Evolutionary conservation across 169 alveolate species (phyloP).

Genomic region (Neospora caninum): DNA sequence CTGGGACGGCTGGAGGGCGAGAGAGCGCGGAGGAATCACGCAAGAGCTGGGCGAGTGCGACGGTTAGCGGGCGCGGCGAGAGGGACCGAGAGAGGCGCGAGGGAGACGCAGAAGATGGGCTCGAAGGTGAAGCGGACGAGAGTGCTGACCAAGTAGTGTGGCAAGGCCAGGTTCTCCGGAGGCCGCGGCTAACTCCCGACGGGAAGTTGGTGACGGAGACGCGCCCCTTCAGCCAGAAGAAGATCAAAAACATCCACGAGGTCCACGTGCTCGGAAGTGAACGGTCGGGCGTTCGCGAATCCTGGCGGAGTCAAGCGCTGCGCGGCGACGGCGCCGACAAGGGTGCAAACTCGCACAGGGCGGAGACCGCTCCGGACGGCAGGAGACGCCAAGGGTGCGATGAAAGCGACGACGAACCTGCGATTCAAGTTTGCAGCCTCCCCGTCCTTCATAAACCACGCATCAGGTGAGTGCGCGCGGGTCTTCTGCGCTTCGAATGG

Average conservation of each 20-base stretch:
- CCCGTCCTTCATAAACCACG: constrained; percentile 27
- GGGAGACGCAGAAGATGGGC: not conserved
- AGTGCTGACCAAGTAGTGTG: not conserved
- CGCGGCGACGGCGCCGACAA: not conserved
- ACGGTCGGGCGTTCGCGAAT: not conserved
- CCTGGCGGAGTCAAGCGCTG: not conserved
- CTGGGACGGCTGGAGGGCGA: not conserved
- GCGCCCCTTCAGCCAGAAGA: constrained; percentile 14
- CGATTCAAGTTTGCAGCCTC: constrained; percentile 7
- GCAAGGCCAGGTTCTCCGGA: not conserved
- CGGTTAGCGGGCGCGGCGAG: not conserved
- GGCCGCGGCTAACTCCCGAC: not conserved
- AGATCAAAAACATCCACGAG: constrained; percentile 9
- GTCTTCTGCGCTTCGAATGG: too few relatives aligned
- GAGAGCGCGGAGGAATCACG: too few relatives aligned
- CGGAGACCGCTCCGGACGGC: not conserved
- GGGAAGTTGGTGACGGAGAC: constrained; percentile 2
- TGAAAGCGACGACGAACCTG: not conserved
- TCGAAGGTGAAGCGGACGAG: not conserved
- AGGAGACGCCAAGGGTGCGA: not conserved
- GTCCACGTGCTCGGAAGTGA: not conserved
- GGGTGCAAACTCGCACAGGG: not conserved
- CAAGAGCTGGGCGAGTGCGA: not conserved
- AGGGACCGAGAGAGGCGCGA: not conserved
- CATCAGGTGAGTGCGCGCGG: not conserved